A percentile compares a stretch with the other conserved stretches of the same genome.
Evolutionary conservation across 352 stramenopile genomes (phyloP).

Genomic region (Globisporangium viniferum): DNA sequence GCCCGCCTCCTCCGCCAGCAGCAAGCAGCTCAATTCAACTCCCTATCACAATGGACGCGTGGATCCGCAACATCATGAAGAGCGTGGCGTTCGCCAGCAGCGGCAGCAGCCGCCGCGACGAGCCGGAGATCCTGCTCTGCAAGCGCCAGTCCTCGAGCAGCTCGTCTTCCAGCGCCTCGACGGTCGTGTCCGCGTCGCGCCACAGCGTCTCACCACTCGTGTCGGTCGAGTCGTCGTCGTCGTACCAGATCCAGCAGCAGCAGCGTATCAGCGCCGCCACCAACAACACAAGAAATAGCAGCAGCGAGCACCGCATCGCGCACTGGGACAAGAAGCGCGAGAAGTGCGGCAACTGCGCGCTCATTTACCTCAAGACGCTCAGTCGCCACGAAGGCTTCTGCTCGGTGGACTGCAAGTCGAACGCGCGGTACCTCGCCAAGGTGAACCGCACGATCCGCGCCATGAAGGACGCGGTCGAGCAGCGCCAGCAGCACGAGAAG

Average conservation of each 20-base stretch:
- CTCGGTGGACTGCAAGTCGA: slow-evolving; percentile 88
- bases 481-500: slow-evolving; percentile 39
- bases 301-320: slow-evolving; percentile 49
- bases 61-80: slow-evolving; percentile 24
- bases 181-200: neutral
- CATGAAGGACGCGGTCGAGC: slow-evolving; percentile 66
- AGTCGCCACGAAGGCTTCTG: slow-evolving; percentile 72
- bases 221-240: neutral
- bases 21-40: neutral
- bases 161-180: neutral
- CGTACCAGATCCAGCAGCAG: slow-evolving; percentile 5
- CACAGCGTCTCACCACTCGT: neutral
- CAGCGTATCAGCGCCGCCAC: neutral
- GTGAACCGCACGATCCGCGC: slow-evolving; percentile 80
- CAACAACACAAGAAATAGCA: slow-evolving; percentile 22
- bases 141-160: slow-evolving; percentile 7
- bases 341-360: slow-evolving; percentile 80
- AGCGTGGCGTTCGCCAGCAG: slow-evolving; percentile 11
- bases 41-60: slow-evolving; percentile 38
- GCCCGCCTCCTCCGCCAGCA: neutral
- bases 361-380: slow-evolving; percentile 86
- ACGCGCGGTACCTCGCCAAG: slow-evolving; percentile 78
- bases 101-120: slow-evolving; percentile 9
- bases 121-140: slow-evolving; percentile 29
- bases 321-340: slow-evolving; percentile 87